Base-by-base conservation (phyloP, 2,329 filamentous ascomycete species). In the Fusarium goolgardi region DNA sequence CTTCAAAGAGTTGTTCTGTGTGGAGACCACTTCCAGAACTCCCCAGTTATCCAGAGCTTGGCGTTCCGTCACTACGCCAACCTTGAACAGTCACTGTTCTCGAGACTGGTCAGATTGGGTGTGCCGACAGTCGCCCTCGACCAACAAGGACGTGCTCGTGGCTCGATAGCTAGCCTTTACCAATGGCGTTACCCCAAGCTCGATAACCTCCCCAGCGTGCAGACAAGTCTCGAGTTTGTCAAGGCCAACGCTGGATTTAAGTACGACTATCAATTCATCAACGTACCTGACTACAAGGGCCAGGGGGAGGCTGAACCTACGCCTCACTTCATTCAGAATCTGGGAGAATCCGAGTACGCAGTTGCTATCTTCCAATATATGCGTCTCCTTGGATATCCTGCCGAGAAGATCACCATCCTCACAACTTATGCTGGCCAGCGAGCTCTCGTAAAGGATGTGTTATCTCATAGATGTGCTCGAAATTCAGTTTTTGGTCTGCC, bases 331-430 rank as follows among this genome's bases (percentile, higher is more conserved):
- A 91, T 98, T 55, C 95, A 98, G 78, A 99, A 99, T 74, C 81
- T 98, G 44, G 96, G 96, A 46, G 96, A 99, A 80, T 96, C 96
- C 4, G 96, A 99, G 80, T 99, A 98, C 77, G 92, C 94, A 3
- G 96, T 98, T 27, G 96, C 96, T 5, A 86, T 99, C 31, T 99
- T 90, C 80, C 94, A 97, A 81, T 99, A 98, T 78, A 98, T 99
- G 96, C 90, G 96, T 21, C 84, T 99, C 21, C 88, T 99, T 6
- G 96, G 95, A 20, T 99, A 99, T 72, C 93, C 96, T 7, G 91
- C 92, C 1, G 78, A 82, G 20, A 88, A 91, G 75, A 97, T 99
- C 73, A 93, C 88, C 49, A 97, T 99, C 63, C 83, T 99, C 55
- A 91, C 94, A 4, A 97, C 95, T 1, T 99, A 99, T 77, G 94